Base-by-base conservation (phyloP, 805 yeast species). In the Peterozyma toletana region DNA sequence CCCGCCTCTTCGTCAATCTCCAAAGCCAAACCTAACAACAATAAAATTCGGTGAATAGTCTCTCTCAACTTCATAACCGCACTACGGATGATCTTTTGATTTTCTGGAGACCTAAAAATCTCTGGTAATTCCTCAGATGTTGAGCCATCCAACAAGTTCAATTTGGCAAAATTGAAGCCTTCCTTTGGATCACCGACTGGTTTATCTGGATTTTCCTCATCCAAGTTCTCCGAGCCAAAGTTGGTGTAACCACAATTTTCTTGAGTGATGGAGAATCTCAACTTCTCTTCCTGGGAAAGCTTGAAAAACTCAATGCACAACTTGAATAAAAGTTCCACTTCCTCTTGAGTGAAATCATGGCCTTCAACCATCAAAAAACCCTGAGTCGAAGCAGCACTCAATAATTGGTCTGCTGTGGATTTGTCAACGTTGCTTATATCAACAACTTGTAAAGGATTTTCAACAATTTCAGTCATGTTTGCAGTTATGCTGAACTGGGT, bases 111-210 rank as follows among this genome's bases (percentile, higher is more conserved):
- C 39, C 64, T 47, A 48, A 83, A 80, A 58, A 73, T 62, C 5
- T 60, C 67, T 2, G 90, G 93, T 29, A 83, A 58, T 27, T 65
- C 63, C 37, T 61, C 59, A 10, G 60, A 58, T 30, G 64, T 51
- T 7, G 58, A 56, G 38, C 86, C 88, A 9, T 74, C 70, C 21
- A 51, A 46, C 46, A 78, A 70, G 50, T 78, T 61, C 52, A 82
- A 66, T 15, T 64, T 57, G 37, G 83, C 77, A 57, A 85, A 77
- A 55, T 86, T 86, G 63, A 81, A 77, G 1, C 84, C 61, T 46
- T 72, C 78, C 43, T 72, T 72, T 9, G 77, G 77, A 48, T 72
- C 78, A 30, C 78, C 78, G 38, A 50, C 51, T n/a, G 53, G 45
- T 46, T 57, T 62, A 38, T 54, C 59, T 5, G 61, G 55, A 21